Evolutionary conservation across 306 rosid genomes (phyloP).

Genomic region (Trifolium dubium): DNA sequence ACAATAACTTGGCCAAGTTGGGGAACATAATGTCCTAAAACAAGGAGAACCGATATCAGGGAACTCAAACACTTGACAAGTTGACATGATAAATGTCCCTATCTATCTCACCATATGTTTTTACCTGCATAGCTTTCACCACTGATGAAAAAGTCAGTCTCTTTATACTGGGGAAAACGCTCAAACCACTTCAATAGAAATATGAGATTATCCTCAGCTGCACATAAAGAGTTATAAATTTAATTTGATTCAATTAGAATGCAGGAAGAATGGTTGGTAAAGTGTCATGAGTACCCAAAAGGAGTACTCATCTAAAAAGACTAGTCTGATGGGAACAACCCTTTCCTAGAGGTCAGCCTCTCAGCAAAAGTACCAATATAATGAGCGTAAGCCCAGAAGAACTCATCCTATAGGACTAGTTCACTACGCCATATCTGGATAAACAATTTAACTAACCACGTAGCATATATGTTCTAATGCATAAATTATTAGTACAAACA

Average conservation of each 20-base stretch:
- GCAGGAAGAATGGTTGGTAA: too few relatives aligned
- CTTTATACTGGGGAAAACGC: conserved; percentile 78
- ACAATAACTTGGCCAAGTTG: conserved; percentile 90
- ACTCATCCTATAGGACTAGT: background rate
- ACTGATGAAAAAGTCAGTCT: conserved; percentile 64
- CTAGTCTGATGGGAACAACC: background rate
- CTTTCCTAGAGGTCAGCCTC: background rate
- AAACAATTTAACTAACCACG: too few relatives aligned
- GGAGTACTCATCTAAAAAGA: background rate
- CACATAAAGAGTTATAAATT: conserved; percentile 25
- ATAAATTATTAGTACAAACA: too few relatives aligned
- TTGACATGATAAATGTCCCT: background rate
- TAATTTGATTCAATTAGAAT: background rate
- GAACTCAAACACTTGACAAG: conserved; percentile 6
- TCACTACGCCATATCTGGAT: too few relatives aligned
- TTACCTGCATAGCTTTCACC: conserved; percentile 98
- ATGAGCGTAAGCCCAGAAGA: background rate
- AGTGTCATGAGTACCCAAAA: background rate
- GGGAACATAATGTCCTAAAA: conserved; percentile 93
- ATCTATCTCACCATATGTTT: conserved; percentile 14
- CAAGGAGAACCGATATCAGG: background rate
- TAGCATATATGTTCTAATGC: too few relatives aligned
- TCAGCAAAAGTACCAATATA: background rate
- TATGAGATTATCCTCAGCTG: conserved; percentile 72
- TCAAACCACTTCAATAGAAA: conserved; percentile 82